A percentile compares a stretch with the other conserved stretches of the same genome.
Evolutionary conservation across 257 asterid species (phyloP).

Genomic region (Vinca minor): DNA sequence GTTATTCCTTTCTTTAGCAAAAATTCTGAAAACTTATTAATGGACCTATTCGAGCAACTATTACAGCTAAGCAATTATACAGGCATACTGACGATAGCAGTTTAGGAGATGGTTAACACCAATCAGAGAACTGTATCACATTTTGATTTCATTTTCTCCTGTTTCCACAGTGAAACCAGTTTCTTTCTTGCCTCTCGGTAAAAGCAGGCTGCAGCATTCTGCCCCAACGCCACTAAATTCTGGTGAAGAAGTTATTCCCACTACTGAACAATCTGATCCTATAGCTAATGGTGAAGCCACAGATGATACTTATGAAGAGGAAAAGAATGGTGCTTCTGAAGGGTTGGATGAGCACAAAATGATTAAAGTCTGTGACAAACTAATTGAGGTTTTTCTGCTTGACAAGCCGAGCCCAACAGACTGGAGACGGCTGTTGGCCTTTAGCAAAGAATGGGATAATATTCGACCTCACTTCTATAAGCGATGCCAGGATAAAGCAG

Average conservation of each 20-base stretch:
- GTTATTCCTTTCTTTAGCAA: background rate
- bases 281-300: constrained; percentile 17
- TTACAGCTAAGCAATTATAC: background rate
- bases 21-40: constrained; percentile 1
- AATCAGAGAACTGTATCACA: background rate
- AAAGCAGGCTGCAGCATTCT: constrained; percentile 27
- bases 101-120: background rate
- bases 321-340: constrained; percentile 27
- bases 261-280: constrained; percentile 21
- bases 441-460: constrained; percentile 75
- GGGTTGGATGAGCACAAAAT: constrained; percentile 44
- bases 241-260: constrained; percentile 23
- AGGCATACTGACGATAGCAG: background rate
- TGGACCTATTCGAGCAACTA: background rate
- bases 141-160: background rate
- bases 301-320: constrained; percentile 19
- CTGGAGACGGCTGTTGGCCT: constrained; percentile 76
- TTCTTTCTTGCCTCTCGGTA: constrained; percentile 19
- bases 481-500: constrained; percentile 67
- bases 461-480: constrained; percentile 73
- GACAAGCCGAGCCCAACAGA: constrained; percentile 84
- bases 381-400: constrained; percentile 74
- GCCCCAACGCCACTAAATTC: constrained; percentile 27
- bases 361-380: constrained; percentile 65
- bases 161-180: constrained; percentile 21